phyloP scores from a whole-genome alignment of 2,329 filamentous ascomycete species.

The Pseudogymnoascus sp. region DNA sequence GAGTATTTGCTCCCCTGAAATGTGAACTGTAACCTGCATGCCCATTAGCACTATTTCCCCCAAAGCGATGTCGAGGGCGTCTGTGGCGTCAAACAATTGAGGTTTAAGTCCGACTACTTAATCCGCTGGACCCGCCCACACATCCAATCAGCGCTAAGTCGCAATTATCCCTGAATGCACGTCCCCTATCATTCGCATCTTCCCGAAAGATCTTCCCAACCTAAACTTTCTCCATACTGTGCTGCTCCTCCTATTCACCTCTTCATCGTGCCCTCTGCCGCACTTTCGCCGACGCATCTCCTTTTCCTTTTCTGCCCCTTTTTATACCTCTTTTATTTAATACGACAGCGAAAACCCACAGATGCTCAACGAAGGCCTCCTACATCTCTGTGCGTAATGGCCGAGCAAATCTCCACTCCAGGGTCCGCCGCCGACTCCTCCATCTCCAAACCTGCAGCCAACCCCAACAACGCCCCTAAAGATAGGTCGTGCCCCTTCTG shows the following conservation, averaged over 20 bases:
- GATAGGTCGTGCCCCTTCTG: slow-evolving; percentile 88
- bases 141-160: background rate
- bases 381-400: slow-evolving; percentile 19
- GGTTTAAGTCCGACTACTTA: slow-evolving; percentile 4
- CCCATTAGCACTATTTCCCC: background rate
- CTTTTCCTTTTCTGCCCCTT: background rate
- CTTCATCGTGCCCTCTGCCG: slow-evolving; percentile 1
- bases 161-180: slow-evolving; percentile 8
- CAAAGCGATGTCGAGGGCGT: background rate
- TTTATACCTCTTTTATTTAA: background rate
- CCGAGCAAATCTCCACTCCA: slow-evolving; percentile 28
- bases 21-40: slow-evolving; percentile 3
- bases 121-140: background rate
- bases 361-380: slow-evolving; percentile 2
- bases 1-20: background rate
- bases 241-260: background rate
- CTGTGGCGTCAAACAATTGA: slow-evolving; percentile 4
- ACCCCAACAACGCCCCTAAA: slow-evolving; percentile 41
- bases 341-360: background rate
- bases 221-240: slow-evolving; percentile 5
- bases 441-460: slow-evolving; percentile 6
- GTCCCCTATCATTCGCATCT: slow-evolving; percentile 10
- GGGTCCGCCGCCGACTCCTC: slow-evolving; percentile 27
- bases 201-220: slow-evolving; percentile 9
- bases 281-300: background rate